phyloP scores from a whole-genome alignment of 306 rosid species.

The Dalbergia oliveri region DNA sequence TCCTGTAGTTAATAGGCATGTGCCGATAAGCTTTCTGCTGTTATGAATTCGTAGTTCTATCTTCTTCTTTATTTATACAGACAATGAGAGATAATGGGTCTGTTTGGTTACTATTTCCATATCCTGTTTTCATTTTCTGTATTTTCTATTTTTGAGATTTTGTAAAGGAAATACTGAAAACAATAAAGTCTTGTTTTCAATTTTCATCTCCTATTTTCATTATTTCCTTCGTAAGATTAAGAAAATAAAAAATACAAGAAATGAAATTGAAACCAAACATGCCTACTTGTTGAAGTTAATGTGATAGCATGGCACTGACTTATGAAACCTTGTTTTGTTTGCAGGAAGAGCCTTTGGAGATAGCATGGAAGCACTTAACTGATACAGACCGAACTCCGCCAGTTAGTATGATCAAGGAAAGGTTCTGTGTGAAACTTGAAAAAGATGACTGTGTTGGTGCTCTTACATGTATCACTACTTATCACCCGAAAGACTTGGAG shows the following conservation, averaged over 20 bases:
- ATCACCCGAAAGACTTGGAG: slow-evolving; percentile 50
- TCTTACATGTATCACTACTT: slow-evolving; percentile 58
- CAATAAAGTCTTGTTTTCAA: no score
- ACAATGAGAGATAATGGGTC: not conserved
- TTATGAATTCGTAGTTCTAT: slow-evolving; percentile 11
- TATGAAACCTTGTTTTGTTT: slow-evolving; percentile 45
- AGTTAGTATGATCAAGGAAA: slow-evolving; percentile 66
- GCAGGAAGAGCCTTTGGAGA: slow-evolving; percentile 76
- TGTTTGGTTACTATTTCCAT: no score
- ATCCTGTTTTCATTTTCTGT: no score
- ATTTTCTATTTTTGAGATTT: no score
- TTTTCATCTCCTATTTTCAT: no score
- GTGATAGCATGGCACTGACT: slow-evolving; percentile 37
- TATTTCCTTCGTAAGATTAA: no score
- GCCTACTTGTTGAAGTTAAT: slow-evolving; percentile 1
- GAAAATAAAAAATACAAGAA: no score
- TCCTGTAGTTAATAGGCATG: not conserved
- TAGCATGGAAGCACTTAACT: slow-evolving; percentile 76
- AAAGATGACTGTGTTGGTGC: slow-evolving; percentile 65
- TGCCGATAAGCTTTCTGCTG: not conserved
- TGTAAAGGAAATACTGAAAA: no score
- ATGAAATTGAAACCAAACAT: no score
- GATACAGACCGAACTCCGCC: slow-evolving; percentile 63
- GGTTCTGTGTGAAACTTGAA: slow-evolving; percentile 70
- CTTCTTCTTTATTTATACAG: slow-evolving; percentile 6